These are phyloP conservation scores for Talaromyces nanjingensis DNA, from an alignment of 495 filamentous ascomycete genomes.

Conservation along the genomic window DNA sequence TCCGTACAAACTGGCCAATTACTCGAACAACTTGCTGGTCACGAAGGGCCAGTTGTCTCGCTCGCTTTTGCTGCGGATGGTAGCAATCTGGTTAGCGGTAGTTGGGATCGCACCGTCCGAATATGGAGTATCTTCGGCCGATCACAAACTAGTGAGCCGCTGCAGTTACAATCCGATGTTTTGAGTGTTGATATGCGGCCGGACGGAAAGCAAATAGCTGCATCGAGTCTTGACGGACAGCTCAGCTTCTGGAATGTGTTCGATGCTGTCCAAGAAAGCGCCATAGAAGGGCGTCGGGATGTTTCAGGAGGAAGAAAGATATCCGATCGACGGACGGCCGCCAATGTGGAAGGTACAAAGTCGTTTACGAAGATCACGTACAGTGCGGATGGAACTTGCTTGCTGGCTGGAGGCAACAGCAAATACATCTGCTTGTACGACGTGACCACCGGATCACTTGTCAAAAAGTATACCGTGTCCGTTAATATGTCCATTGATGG, in stretches of 20 bases:
- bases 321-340: conserved; percentile 80
- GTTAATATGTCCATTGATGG: conserved; percentile 90
- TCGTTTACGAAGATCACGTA: conserved; percentile 82
- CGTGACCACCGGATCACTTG: conserved; percentile 75
- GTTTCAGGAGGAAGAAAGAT: conserved; percentile 86
- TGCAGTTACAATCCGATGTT: conserved; percentile 85
- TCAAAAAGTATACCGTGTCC: conserved; percentile 91
- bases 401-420: conserved; percentile 87
- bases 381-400: conserved; percentile 82
- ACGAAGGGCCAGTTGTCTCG: conserved; percentile 86
- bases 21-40: conserved; percentile 81
- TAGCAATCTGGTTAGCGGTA: conserved; percentile 74
- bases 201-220: conserved; percentile 83
- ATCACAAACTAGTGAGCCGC: conserved; percentile 88
- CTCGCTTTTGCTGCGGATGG: conserved; percentile 85
- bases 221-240: conserved; percentile 89
- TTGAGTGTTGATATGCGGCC: conserved; percentile 81
- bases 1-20: conserved; percentile 96
- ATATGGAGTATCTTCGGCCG: conserved; percentile 93
- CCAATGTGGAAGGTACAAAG: conserved; percentile 83
- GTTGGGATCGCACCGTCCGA: conserved; percentile 91
- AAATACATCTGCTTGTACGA: conserved; percentile 98
- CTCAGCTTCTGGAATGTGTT: conserved; percentile 90
- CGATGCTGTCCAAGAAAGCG: conserved; percentile 73
- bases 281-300: conserved; percentile 82